Base-by-base conservation (phyloP, 208 protist species). In the Wallacemonas rigidus region DNA sequence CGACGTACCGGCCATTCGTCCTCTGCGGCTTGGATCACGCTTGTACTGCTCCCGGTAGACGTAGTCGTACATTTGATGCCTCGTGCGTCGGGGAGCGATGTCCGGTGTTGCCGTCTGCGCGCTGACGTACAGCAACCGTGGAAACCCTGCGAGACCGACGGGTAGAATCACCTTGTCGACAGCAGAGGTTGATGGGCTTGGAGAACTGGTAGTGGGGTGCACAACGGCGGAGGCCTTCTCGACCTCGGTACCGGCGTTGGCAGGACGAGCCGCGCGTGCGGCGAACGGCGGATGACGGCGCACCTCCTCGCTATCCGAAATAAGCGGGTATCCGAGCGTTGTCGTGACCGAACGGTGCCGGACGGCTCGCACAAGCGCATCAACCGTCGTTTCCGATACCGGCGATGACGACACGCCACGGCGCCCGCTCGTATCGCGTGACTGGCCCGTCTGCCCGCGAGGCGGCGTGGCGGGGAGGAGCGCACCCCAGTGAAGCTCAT, bases 101-200 rank as follows among this genome's bases (percentile, higher is more conserved):
- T 94, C 89, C 0, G 75, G 55, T 15, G 47, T 71, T 39, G 82
- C 77, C 44, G 86, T 74, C 3, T 55, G 48, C 9, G 82, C 74
- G 62, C 81, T 75, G 14, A 88, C 75, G 72, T 82, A 90, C 14
- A 90, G 69, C 36, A 92, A 6, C 38, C 78, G 82, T 3, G 87
- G 83, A 38, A 88, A 69, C 1, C 90, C 90, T n/a, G 69, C 72
- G 14, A 84, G 63, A n/a, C 75, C 90, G 50, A 95, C 85, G 43
- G 90, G 87, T 36, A 88, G 62, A 60, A 74, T 69, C 40, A 26
- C 26, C 26, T 26, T 26, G 26, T 26, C 26, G 26, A 26, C 26
- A 26, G 26, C 26, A 26, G 26, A 26, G 26, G 26, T 26, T 26
- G 26, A 26, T 26, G 26, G 26, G 26, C 26, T 26, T 0, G 26